These are phyloP conservation scores for Pleurotus cornucopiae DNA, from an alignment of 768 basidiomycete genomes.

Conservation along the genomic window DNA sequence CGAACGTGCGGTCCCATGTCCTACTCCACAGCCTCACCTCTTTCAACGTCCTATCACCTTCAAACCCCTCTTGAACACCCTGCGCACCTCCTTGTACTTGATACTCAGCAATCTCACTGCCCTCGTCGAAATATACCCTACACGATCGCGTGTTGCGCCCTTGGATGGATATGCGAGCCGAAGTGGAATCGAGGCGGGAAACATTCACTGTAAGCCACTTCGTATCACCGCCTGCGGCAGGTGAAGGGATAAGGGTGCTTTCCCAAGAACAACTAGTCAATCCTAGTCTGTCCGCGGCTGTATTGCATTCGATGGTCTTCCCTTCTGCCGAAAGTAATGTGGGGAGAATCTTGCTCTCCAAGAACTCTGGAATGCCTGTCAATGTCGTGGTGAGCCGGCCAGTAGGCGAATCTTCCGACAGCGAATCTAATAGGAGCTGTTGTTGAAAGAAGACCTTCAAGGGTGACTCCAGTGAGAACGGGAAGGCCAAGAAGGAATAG, in stretches of 20 bases:
- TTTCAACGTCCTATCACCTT: slow-evolving; percentile 23
- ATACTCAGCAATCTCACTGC: slow-evolving; percentile 36
- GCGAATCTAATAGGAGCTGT: slow-evolving; percentile 38
- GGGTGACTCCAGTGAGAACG: slow-evolving; percentile 58
- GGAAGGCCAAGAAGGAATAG: slow-evolving; percentile 46
- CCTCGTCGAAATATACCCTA: slow-evolving; percentile 50
- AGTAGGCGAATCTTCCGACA: slow-evolving; percentile 16
- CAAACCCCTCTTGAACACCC: slow-evolving; percentile 36
- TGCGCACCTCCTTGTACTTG: slow-evolving; percentile 29
- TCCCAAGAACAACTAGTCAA: slow-evolving; percentile 49
- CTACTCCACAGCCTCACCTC: slow-evolving; percentile 48
- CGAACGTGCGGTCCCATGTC: slow-evolving; percentile 43
- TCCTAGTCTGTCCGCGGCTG: slow-evolving; percentile 23
- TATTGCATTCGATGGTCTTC: slow-evolving; percentile 27
- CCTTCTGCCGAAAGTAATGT: slow-evolving; percentile 48
- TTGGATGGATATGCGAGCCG: slow-evolving; percentile 44
- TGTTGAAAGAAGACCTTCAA: slow-evolving; percentile 75
- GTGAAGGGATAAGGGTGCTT: slow-evolving; percentile 32
- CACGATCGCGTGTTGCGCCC: slow-evolving; percentile 66
- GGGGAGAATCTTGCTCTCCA: slow-evolving; percentile 39
- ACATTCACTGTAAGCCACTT: slow-evolving; percentile 43
- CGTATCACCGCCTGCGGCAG: slow-evolving; percentile 17
- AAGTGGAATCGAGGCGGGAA: slow-evolving; percentile 33
- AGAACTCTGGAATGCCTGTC: slow-evolving; percentile 38
- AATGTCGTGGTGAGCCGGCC: slow-evolving; percentile 38